Percentiles rank a stretch among this genome's conserved stretches.
Conservation (phyloP, 1,139 yeast species). For the Zygoascus hellenicus region DNA sequence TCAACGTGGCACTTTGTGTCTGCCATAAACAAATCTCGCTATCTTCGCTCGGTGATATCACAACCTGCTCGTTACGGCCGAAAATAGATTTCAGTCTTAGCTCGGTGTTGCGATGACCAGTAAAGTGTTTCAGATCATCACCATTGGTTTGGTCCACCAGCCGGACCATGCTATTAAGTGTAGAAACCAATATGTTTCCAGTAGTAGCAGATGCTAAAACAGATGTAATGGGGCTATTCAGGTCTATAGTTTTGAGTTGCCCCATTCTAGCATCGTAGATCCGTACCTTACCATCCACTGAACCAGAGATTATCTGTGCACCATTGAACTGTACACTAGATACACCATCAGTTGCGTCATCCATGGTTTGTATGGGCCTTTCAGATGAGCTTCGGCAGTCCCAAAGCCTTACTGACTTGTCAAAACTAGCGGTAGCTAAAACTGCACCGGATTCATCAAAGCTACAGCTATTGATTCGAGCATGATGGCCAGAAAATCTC, state of each 20-base stretch:
- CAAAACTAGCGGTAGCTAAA: slow-evolving; percentile 33
- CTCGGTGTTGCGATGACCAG: slow-evolving; percentile 29
- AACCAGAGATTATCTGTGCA: slow-evolving; percentile 31
- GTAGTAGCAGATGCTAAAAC: slow-evolving; percentile 22
- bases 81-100: slow-evolving; percentile 26
- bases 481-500: slow-evolving; percentile 31
- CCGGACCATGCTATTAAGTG: slow-evolving; percentile 28
- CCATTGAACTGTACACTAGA: slow-evolving; percentile 26
- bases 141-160: slow-evolving; percentile 29
- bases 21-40: slow-evolving; percentile 89
- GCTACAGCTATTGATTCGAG: slow-evolving; percentile 30
- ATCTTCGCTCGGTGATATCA: slow-evolving; percentile 84
- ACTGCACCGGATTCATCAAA: slow-evolving; percentile 29
- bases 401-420: slow-evolving; percentile 36
- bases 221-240: slow-evolving; percentile 32
- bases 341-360: slow-evolving; percentile 35
- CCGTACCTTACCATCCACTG: slow-evolving; percentile 34
- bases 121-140: slow-evolving; percentile 23
- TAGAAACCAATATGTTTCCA: slow-evolving; percentile 25
- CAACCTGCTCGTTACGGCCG: slow-evolving; percentile 53
- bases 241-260: slow-evolving; percentile 25
- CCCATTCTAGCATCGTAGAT: slow-evolving; percentile 32
- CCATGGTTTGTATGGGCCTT: slow-evolving; percentile 32
- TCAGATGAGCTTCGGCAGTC: slow-evolving; percentile 27
- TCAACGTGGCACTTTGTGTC: slow-evolving; percentile 52